phyloP scores from a whole-genome alignment of 2,329 filamentous ascomycete genomes.

The Fusarium sulawesiense region DNA sequence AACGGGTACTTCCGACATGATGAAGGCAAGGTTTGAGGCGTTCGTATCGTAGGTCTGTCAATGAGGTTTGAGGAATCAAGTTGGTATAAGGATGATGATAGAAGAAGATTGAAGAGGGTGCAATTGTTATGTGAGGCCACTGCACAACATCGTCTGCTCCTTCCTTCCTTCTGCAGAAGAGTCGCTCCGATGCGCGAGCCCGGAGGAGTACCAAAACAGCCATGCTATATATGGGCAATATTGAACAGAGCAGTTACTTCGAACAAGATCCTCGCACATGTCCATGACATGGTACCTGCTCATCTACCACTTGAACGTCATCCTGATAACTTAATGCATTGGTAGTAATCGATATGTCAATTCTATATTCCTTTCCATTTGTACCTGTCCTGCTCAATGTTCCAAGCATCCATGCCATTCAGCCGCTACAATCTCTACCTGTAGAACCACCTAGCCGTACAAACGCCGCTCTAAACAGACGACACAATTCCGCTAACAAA shows the following conservation, averaged over 20 bases:
- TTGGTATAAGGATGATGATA: not conserved
- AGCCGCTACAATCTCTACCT: slow-evolving; percentile 28
- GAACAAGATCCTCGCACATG: not conserved
- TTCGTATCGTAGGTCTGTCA: not conserved
- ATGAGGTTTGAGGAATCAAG: no score
- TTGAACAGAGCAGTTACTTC: not conserved
- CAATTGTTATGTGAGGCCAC: not conserved
- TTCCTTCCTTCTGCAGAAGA: not conserved
- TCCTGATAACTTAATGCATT: not conserved
- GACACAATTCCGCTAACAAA: slow-evolving; percentile 13
- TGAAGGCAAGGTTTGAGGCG: not conserved
- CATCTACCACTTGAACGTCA: no score
- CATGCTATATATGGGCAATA: no score
- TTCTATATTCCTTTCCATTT: slow-evolving; percentile 18
- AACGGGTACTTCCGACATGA: not conserved
- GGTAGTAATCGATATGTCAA: not conserved
- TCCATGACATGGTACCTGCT: no score
- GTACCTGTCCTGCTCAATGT: not conserved
- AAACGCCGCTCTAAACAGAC: slow-evolving; percentile 41
- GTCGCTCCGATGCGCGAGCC: no score
- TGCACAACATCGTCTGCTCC: not conserved
- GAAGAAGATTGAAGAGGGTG: not conserved
- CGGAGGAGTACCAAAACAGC: no score
- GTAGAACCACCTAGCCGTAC: slow-evolving; percentile 28
- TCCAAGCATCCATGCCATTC: slow-evolving; percentile 1